Percentiles rank a stretch among this genome's conserved stretches.
Evolutionary conservation across 805 yeast genomes (phyloP).

Genomic region (Lachancea cidri): DNA sequence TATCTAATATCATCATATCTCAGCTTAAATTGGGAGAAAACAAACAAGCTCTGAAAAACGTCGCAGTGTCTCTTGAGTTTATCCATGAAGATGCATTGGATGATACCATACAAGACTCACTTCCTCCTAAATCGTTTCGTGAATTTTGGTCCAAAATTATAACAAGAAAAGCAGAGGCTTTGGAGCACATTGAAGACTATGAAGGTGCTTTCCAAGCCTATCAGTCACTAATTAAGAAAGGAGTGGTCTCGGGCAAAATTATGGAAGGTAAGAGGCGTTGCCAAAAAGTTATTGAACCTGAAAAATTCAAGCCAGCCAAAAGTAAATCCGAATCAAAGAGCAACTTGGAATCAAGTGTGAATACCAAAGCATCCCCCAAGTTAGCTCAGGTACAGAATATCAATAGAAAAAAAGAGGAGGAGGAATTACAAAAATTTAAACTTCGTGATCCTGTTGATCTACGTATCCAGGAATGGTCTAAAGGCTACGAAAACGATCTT

Average conservation of each 20-base stretch:
- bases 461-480: constrained; percentile 56
- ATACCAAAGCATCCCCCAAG: constrained; percentile 27
- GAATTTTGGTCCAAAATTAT: constrained; percentile 72
- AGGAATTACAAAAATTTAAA: constrained; percentile 53
- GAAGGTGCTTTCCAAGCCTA: constrained; percentile 58
- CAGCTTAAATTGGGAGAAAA: constrained; percentile 66
- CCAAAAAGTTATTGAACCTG: constrained; percentile 56
- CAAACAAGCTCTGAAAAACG: constrained; percentile 30
- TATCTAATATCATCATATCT: constrained; percentile 71
- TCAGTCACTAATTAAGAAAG: constrained; percentile 58
- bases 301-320: constrained; percentile 25
- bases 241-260: constrained; percentile 55
- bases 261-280: constrained; percentile 85
- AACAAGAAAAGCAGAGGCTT: constrained; percentile 72
- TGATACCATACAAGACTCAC: constrained; percentile 40
- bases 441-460: constrained; percentile 59
- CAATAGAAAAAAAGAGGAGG: constrained; percentile 39
- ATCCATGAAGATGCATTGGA: constrained; percentile 36
- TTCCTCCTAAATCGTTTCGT: constrained; percentile 32
- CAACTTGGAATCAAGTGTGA: no score
- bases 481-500: constrained; percentile 74
- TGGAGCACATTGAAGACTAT: constrained; percentile 73
- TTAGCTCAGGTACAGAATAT: constrained; percentile 47
- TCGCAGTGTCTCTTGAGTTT: constrained; percentile 29
- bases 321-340: constrained; percentile 8